Evolutionary conservation across 768 basidiomycete genomes (phyloP), one percentile per base, ranked within the genome.

Genomic region (Mycena amicta): DNA sequence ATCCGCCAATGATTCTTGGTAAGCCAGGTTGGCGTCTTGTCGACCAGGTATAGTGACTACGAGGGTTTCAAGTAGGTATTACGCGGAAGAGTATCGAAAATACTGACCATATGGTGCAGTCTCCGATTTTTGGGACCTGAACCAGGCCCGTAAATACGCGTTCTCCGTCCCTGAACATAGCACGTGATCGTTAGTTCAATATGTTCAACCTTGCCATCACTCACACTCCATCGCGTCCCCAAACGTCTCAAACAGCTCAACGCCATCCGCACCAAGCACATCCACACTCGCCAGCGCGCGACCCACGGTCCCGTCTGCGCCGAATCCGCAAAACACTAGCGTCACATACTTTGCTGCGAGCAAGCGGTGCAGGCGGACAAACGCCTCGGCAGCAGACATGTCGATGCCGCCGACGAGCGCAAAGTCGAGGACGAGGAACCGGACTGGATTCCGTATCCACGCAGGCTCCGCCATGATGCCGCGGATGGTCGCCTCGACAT

Each of bases 381-480:
- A 93, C 0, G 95, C 96, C 68, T 98, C 96, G 1, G 95, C 93
- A 3, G 95, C 86, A 0, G 92, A 95, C 83, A 97, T 89, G 72
- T 99, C 96, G 26, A 98, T 88, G 0, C 95, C 95, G 11, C 84
- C 84, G 1, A 94, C 95, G 29, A 93, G 84, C 29, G 89, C 77
- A 29, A 98, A 82, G 66, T 98, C 95, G 45, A 98, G 78, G 6
- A 98, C 83, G 29, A 98, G 83, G 77, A 97, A 99, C 3, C 91
- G 87, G 23, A 98, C 84, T 3, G 94, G 93, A 50, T 85, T 85
- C 15, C 77, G 76, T 31, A 83, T 76, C 86, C 93, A 95, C 5
- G 82, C 76, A 0, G 87, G 85, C 6, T 81, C 82, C 53, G 90
- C 83, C 16, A 98, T 82, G 11, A 93, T 76, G 16, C 80, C 79